Base-by-base conservation (phyloP, 441 rosid species). In the Eruca vesicaria region DNA sequence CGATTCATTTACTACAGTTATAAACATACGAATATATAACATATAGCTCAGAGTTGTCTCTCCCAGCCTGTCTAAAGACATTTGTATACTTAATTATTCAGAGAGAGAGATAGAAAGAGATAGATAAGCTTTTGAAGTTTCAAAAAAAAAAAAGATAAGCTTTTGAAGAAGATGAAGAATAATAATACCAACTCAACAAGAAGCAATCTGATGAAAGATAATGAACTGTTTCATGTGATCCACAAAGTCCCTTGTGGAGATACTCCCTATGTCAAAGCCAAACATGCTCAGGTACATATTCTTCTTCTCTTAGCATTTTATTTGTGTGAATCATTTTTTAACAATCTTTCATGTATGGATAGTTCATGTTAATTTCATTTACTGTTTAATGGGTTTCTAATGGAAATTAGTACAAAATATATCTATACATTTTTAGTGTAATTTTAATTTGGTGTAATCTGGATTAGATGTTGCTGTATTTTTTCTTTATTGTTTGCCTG, bases 211-310 rank as follows among this genome's bases (percentile, higher is more conserved):
- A 71, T 76, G 71, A 76, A 81, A 53, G 81, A 78, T 0, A 68
- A 73, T 16, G 87, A 86, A 12, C 59, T 73, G 35, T 89, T 77
- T 59, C 98, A 88, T 81, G 90, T 90, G 3, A 67, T 87, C 63
- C 87, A 86, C 75, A 94, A 94, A 82, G 88, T 94, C 74, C 97
- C 97, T 32, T 55, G 62, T 73, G 81, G 81, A 8, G 81, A 78
- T 62, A 78, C 81, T 73, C 81, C 81, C 18, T 78, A 78, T 72
- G 81, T 78, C 16, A 78, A 63, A 72, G 81, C 81, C 52, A 78
- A 72, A 62, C 81, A 73, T 68, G 74, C 78, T 2, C 78, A 72
- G 81, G 78, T 73, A 7, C 19, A 62, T 19, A 20, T 29, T 68
- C 53, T 62, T 56, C 21, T 70, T 32, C 70, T 62, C 15, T 56